Base-by-base conservation (phyloP, 2,329 filamentous ascomycete genomes). In the Trichophyton mentagrophytes region DNA sequence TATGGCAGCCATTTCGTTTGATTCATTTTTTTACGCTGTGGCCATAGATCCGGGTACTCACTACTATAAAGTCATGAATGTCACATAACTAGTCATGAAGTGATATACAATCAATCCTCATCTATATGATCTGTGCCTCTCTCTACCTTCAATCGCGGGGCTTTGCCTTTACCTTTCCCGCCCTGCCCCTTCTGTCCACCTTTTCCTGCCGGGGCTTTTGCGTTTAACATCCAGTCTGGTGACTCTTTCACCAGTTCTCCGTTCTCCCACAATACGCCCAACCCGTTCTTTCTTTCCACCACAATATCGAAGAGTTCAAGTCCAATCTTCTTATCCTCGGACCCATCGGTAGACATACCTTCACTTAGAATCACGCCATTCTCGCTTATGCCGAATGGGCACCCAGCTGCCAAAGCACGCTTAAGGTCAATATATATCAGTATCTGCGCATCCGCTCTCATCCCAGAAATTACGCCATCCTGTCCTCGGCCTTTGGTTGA, bases 321-420 rank as follows among this genome's bases (percentile, higher is more conserved):
- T 33, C 83, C 80, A 65, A 95, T 76, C 5, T 88, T 59, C 0
- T 85, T 88, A 3, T 83, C 61, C 22, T 66, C 59, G n/a, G 56
- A 46, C 15, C 60, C 74, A 55, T 74, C 82, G 62, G 81, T 69
- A 11, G 74, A 76, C 72, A 73, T 77, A 72, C 72, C 82, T 73
- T 69, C 79, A 73, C 69, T 76, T 65, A 92, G 74, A 64, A 91
- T 80, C 7, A 92, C 88, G 1, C 83, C 86, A 69, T 92, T 92
- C 66, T 88, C 86, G 70, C 87, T 90, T 63, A 83, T 71, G 84
- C 88, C 95, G 82, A 91, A 95, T 68, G 79, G 78, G 64, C 90
- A 74, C 0, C 79, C 79, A 0, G 75, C 84, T 47, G 75, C 74
- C 67, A 95, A 70, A 66, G 89, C 86, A 68, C 77, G 77, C 71